These are phyloP conservation scores for Poa annua DNA, from an alignment of 176 grass and related monocot genomes.

Conservation along the genomic window DNA sequence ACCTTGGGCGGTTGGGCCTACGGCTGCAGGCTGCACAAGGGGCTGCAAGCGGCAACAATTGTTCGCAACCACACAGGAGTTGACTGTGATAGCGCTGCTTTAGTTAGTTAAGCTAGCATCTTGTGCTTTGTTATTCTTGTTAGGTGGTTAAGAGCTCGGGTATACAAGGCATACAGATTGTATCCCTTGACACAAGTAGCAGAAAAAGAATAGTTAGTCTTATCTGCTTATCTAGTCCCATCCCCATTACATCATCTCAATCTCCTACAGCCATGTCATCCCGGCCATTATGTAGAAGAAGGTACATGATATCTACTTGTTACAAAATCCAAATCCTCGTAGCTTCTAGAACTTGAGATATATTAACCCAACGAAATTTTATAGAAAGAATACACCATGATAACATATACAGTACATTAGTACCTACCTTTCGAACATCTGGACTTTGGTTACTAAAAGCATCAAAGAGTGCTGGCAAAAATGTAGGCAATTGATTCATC, in stretches of 20 bases:
- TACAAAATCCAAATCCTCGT: neutral
- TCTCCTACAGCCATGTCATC: neutral
- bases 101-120: neutral
- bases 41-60: neutral
- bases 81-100: neutral
- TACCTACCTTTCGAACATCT: constrained; percentile 91
- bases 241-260: neutral
- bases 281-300: neutral
- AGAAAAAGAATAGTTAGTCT: neutral
- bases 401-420: constrained; percentile 3
- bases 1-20: neutral
- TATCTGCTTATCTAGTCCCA: neutral
- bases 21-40: neutral
- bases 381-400: constrained; percentile 22
- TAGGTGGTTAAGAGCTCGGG: no score
- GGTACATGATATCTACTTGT: neutral
- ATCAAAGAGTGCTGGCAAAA: constrained; percentile 92
- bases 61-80: neutral
- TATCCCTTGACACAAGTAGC: neutral
- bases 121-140: neutral
- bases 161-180: no score
- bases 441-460: constrained; percentile 96
- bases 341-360: neutral
- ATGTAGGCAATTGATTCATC: constrained; percentile 82
- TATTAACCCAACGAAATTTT: neutral